Base-by-base conservation (phyloP, 441 rosid genomes). In the Brassica balearica region DNA sequence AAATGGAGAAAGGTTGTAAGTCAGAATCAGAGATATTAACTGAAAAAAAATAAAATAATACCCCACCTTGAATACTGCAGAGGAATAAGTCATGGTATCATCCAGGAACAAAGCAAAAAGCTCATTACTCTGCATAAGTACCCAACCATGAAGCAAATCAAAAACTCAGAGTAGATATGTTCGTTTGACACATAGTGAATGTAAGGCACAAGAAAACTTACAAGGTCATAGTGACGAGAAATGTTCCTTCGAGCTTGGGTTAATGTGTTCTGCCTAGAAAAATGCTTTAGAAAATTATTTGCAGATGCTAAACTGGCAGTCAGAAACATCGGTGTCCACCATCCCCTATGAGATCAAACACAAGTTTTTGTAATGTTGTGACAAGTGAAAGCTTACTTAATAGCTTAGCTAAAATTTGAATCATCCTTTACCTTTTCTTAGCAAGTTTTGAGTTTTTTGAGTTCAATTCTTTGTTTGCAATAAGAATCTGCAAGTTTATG, bases 191-290 rank as follows among this genome's bases (percentile, higher is more conserved):
- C 48, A 15, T 5, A 34, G 41, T 1, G 69, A 12, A 36, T 36
- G 48, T 36, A 2, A 0, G 12, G 51, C 69, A 36, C 41, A 25
- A 55, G 34, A 55, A 8, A 22, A 63, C 38, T 15, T 86, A 93
- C 99, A 91, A 93, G 84, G 83, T 95, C 96, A 77, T 93, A 95
- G 75, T 91, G 97, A 19, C 86, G 88, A 25, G 98, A 93, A 75
- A 92, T 89, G 60, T 93, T 95, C 83, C 94, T 84, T 2, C 98
- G 93, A 84, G 98, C 95, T 88, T 96, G 95, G 5, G 97, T 92
- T 19, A 96, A 88, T 7, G 95, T 87, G 76, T 94, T 96, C 58
- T 85, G 86, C 74, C 97, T 86, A 4, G 85, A 84, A 22, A 87
- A 79, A 81, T 94, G 99, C 79, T 76, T 87, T 20, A 86, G 76